Conservation (phyloP, 2,329 filamentous ascomycete species). For the Monosporascus sp. region DNA sequence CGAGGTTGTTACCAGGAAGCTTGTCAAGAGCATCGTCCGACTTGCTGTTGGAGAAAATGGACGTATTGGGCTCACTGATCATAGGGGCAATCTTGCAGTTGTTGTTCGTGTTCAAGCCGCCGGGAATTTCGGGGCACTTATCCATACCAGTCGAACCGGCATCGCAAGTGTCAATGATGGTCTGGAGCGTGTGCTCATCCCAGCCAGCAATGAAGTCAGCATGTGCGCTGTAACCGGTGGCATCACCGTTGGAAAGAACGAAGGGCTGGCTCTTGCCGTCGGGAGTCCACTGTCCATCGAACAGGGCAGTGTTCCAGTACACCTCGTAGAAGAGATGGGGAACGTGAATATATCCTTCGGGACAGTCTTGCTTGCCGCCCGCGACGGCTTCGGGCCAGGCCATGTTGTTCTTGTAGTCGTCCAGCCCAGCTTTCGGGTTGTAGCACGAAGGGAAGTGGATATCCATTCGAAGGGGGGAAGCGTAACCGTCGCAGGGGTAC, state of each 20-base stretch:
- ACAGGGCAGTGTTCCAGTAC: conserved; percentile 54
- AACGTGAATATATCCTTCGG: conserved; percentile 46
- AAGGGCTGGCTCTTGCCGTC: conserved; percentile 56
- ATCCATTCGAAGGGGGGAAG: conserved; percentile 58
- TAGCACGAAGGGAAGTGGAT: conserved; percentile 72
- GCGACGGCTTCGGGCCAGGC: conserved; percentile 48
- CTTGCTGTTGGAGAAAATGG: conserved; percentile 22
- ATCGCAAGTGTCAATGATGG: conserved; percentile 62
- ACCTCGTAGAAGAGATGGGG: conserved; percentile 55
- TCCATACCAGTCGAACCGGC: conserved; percentile 55
- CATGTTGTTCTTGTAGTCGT: conserved; percentile 61
- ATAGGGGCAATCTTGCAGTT: conserved; percentile 47
- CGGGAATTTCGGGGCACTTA: conserved; percentile 52
- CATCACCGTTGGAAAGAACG: conserved; percentile 63
- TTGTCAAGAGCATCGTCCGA: conserved; percentile 32
- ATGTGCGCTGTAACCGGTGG: conserved; percentile 64
- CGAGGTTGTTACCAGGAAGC: conserved; percentile 51
- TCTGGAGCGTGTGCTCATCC: conserved; percentile 59
- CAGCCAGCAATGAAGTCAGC: conserved; percentile 71
- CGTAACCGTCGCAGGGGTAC: conserved; percentile 58
- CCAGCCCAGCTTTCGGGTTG: conserved; percentile 55
- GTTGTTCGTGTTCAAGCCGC: conserved; percentile 42
- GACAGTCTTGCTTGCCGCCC: conserved; percentile 49
- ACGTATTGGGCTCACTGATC: conserved; percentile 31
- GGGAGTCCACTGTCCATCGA: conserved; percentile 47